Evolutionary conservation across 352 stramenopile genomes (phyloP), one percentile per base, ranked within the genome.

Genomic region (Pythium insidiosum): DNA sequence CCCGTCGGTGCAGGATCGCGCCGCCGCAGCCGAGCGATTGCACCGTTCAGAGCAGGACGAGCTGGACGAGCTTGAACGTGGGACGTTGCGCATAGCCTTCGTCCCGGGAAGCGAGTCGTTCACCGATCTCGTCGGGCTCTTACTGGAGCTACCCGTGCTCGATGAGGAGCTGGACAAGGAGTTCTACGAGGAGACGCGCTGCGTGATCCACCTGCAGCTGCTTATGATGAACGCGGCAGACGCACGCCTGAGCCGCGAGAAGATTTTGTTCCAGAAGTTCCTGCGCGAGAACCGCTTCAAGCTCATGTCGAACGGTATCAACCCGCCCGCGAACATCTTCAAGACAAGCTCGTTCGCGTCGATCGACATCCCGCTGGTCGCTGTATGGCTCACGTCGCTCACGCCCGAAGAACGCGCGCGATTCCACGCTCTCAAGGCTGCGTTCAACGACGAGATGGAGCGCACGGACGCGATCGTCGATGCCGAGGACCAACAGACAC

Each of bases 231-330:
- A 91, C 20, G 83, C 80, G 2, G 85, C 86, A 0, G 84, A 97
- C 43, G 85, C 82, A 2, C 84, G 85, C 0, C 47, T 97, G 18
- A 75, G 82, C 33, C 79, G 86, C 29, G 82, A 96, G 43, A 91
- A 93, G 47, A 91, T 97, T 20, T 37, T 97, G 26, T 97, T 97
- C 47, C 85, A 96, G 46, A 93, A 96, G 47, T 97, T 97, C 42
- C 50, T 97, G 26, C 73, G 87, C 28, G 89, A 97, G 60, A 96
- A 97, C 53, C 75, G 87, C 39, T 97, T 96, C 67, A 95, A 96
- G 58, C 78, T 97, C 57, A 84, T 96, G 63, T 91, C 84, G 15
- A 97, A 95, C 41, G 82, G 85, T 3, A 95, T 97, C 38, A 88
- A 91, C 33, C 86, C 86, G 19, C 88, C 88, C 1, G 75, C 82